A percentile compares a stretch with the other conserved stretches of the same genome.
These are phyloP conservation scores for Pseudogymnoascus sp. DNA, from an alignment of 2,329 filamentous ascomycete genomes.

Conservation along the genomic window DNA sequence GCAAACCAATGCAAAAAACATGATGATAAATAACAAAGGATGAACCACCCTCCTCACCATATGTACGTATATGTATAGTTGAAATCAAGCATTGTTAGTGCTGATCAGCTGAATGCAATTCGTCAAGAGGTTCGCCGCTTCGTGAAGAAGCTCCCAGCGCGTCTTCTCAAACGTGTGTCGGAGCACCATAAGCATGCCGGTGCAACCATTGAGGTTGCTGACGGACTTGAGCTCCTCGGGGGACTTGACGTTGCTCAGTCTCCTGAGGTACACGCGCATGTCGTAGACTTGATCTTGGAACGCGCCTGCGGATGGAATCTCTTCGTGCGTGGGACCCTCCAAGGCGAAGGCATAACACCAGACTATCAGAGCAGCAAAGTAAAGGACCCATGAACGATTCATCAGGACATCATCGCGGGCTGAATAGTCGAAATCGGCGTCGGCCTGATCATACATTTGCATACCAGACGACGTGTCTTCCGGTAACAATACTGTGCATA, in stretches of 20 bases:
- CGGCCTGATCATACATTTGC: constrained; percentile 21
- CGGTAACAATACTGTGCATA: constrained; percentile 73
- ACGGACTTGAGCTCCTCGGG: constrained; percentile 71
- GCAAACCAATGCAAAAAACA: constrained; percentile 3
- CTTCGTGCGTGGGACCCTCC: constrained; percentile 59
- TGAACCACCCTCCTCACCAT: neutral
- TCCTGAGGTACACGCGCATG: constrained; percentile 71
- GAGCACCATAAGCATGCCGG: constrained; percentile 73
- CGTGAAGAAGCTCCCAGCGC: constrained; percentile 84
- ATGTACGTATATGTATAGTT: constrained; percentile 2
- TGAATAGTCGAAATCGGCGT: constrained; percentile 52
- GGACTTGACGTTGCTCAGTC: constrained; percentile 61
- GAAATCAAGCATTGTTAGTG: neutral
- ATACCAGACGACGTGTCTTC: constrained; percentile 32
- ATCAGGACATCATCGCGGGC: constrained; percentile 83
- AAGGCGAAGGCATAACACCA: constrained; percentile 93
- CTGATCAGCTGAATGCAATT: constrained; percentile 62
- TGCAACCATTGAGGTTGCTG: constrained; percentile 72
- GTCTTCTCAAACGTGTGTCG: constrained; percentile 74
- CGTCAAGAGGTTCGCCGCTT: constrained; percentile 70
- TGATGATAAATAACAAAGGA: neutral
- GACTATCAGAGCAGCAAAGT: constrained; percentile 83
- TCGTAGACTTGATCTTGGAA: constrained; percentile 60
- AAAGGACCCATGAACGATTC: constrained; percentile 91
- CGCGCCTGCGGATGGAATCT: constrained; percentile 40